A percentile compares a stretch with the other conserved stretches of the same genome.
Conservation (phyloP, 257 asterid genomes). For the Solanum pennellii region DNA sequence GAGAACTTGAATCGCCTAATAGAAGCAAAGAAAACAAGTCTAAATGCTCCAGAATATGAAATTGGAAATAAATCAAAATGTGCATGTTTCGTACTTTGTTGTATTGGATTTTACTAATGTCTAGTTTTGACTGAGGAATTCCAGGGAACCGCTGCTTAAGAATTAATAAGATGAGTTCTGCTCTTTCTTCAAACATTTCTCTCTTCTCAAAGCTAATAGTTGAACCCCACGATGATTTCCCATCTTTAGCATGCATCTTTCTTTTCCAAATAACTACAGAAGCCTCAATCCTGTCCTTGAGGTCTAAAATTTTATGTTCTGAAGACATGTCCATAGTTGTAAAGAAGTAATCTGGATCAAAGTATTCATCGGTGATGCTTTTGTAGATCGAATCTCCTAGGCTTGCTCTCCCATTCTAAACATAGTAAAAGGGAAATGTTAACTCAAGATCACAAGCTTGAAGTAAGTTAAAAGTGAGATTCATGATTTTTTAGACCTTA, state of each 20-base stretch:
- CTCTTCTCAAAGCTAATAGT: slow-evolving; percentile 77
- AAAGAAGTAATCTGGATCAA: slow-evolving; percentile 61
- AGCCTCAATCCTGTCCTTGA: slow-evolving; percentile 77
- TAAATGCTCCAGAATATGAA: not conserved
- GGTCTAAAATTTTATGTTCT: slow-evolving; percentile 82
- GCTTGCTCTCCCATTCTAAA: slow-evolving; percentile 78
- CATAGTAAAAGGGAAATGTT: not conserved
- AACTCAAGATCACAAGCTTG: not conserved
- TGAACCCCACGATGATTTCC: slow-evolving; percentile 70
- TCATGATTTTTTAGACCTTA: slow-evolving; percentile 36
- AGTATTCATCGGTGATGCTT: slow-evolving; percentile 66
- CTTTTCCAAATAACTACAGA: slow-evolving; percentile 79
- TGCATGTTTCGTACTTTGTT: slow-evolving; percentile 34
- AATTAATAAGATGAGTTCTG: slow-evolving; percentile 51
- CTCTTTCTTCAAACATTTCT: slow-evolving; percentile 76
- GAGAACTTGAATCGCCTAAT: not conserved
- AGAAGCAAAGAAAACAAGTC: not conserved
- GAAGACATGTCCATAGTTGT: slow-evolving; percentile 51
- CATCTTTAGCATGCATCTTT: slow-evolving; percentile 73
- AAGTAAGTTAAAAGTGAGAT: not conserved
- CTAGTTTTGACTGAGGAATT: slow-evolving; percentile 67
- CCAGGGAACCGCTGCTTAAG: slow-evolving; percentile 81
- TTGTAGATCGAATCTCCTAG: slow-evolving; percentile 79
- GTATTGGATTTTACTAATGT: slow-evolving; percentile 76
- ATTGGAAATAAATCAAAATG: not conserved